These are phyloP conservation scores for Tricharina praecox DNA, from an alignment of 495 filamentous ascomycete species.

Conservation along the genomic window DNA sequence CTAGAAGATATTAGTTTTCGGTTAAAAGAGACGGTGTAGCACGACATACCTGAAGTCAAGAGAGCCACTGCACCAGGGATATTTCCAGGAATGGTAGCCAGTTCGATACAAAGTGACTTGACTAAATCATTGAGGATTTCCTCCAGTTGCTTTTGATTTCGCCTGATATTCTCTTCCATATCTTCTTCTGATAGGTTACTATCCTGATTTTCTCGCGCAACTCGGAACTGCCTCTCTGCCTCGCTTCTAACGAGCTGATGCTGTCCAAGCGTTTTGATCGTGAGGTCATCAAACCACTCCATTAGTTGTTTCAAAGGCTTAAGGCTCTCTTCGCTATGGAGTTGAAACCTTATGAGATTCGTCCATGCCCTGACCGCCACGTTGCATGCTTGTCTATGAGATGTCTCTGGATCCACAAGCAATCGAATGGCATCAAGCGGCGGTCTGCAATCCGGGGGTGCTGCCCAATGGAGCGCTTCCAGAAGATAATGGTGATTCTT, in stretches of 20 bases:
- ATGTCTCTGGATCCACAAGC: conserved; percentile 59
- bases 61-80: conserved; percentile 10
- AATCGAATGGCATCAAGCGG: conserved; percentile 52
- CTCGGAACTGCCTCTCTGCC: conserved; percentile 38
- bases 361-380: conserved; percentile 71
- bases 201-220: conserved; percentile 26
- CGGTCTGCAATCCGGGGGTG: conserved; percentile 54
- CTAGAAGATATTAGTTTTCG: conserved; percentile 25
- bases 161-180: conserved; percentile 38
- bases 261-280: conserved; percentile 40
- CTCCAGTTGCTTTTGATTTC: conserved; percentile 48
- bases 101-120: conserved; percentile 33
- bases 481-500: conserved; percentile 90
- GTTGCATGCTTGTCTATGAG: conserved; percentile 70
- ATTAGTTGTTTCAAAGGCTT: conserved; percentile 27
- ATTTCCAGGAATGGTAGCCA: conserved; percentile 25
- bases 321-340: conserved; percentile 25
- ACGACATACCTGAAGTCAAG: conserved; percentile 26
- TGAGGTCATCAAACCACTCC: conserved; percentile 30
- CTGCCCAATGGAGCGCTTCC: conserved; percentile 72
- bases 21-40: conserved; percentile 27
- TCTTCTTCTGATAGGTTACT: conserved; percentile 33
- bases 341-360: conserved; percentile 50
- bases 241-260: conserved; percentile 44
- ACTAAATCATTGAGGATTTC: conserved; percentile 34